Base-by-base conservation (phyloP, 2,329 filamentous ascomycete genomes). In the Scolecobasidium constrictum region DNA sequence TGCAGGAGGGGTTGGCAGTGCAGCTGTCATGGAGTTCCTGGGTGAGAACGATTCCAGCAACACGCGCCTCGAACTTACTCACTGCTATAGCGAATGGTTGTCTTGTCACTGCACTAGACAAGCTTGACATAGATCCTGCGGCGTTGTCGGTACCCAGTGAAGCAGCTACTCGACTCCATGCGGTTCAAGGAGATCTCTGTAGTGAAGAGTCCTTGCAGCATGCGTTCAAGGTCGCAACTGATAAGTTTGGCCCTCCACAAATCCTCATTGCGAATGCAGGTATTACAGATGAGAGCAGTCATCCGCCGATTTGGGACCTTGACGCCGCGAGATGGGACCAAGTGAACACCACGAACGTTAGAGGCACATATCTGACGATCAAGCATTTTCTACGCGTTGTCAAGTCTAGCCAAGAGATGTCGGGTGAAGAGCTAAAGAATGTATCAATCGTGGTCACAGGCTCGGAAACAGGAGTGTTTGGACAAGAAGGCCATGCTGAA, bases 261-360 rank as follows among this genome's bases (percentile, higher is more conserved):
- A 68, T 75, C 40, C 62, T 75, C 34, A 63, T 69, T 40, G 69
- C 67, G 40, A 75, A 74, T 46, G 69, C 71, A 5, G 67, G 67
- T 5, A 67, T 71, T 46, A 69, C 68, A 0, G 68, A 73, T 48
- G 66, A 73, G 50, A 61, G 57, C n/a, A 57, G 58, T 38, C 58
- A 63, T 39, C 66, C 66, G 33, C 65, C 64, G 3, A 70, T 75
- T 44, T 77, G 71, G 72, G 65, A 73, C 19, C 60, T 73, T 41
- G 64, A 68, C 0, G 49, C 67, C 3, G 62, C 66, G n/a, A 55
- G 65, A 1, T 75, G 71, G 72, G 69, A 75, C 40, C 63, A 66
- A 42, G 66, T 65, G 1, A 72, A 73, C 48, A 57, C 59, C 17
- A 61, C 63, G 17, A 75, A 75, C 47, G 62, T 68, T 13, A 64